Evolutionary conservation across 495 filamentous ascomycete genomes (phyloP).

Genomic region (Tetracladium setigerum): DNA sequence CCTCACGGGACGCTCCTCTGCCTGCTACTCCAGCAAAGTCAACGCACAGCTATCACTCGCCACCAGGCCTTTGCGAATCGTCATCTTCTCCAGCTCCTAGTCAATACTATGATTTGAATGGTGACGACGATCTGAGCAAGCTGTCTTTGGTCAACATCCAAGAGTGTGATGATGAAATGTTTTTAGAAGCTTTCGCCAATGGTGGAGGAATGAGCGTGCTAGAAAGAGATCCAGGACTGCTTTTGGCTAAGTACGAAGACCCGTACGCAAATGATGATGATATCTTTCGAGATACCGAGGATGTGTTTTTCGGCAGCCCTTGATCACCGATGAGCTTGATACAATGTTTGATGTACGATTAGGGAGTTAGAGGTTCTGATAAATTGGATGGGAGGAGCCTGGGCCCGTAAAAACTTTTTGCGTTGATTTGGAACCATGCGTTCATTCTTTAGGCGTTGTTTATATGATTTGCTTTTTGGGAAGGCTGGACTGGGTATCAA

Average conservation of each 20-base stretch:
- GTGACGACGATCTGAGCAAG: conserved; percentile 13
- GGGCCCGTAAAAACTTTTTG: background rate
- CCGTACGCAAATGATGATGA: conserved; percentile 32
- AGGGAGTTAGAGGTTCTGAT: background rate
- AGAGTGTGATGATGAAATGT: conserved; percentile 25
- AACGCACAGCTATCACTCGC: conserved; percentile 20
- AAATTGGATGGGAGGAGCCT: background rate
- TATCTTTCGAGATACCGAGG: conserved; percentile 31
- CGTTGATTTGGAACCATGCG: background rate
- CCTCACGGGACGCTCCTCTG: conserved; percentile 17
- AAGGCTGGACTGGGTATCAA: too few relatives aligned
- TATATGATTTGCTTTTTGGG: background rate
- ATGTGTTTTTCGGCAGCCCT: conserved; percentile 30
- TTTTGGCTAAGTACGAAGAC: conserved; percentile 40
- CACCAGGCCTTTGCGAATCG: conserved; percentile 40
- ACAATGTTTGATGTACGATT: background rate
- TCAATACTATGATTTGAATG: conserved; percentile 37
- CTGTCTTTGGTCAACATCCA: conserved; percentile 26
- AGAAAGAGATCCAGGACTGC: conserved; percentile 30
- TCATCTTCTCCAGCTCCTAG: conserved; percentile 37
- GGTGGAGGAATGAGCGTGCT: conserved; percentile 27
- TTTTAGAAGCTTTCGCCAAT: conserved; percentile 25
- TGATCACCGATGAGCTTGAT: conserved; percentile 6
- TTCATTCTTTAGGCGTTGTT: background rate
- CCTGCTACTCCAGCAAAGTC: conserved; percentile 41